These are phyloP conservation scores for Mallotus nudiflorus DNA, from an alignment of 345 rosid species.

Conservation along the genomic window DNA sequence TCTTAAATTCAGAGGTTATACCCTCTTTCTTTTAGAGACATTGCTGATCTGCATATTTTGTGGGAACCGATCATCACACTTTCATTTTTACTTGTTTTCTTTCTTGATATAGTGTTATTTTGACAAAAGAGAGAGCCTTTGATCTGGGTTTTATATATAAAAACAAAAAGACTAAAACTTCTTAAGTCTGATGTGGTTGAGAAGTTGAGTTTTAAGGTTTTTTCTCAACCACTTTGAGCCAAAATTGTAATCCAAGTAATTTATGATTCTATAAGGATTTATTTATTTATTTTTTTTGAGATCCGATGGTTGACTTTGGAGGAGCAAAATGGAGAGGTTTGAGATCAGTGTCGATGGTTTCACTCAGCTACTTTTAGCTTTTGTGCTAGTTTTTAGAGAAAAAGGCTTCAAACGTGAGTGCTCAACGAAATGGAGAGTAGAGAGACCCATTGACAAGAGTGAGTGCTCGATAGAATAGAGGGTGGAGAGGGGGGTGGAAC, in stretches of 20 bases:
- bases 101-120: background rate
- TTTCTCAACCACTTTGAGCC: background rate
- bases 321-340: constrained; percentile 42
- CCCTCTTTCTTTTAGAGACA: background rate
- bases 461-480: no score
- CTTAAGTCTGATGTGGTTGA: background rate
- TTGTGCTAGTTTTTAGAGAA: constrained; percentile 54
- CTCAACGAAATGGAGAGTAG: no score
- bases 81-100: background rate
- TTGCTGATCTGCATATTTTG: background rate
- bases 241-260: background rate
- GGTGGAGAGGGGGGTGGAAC: no score
- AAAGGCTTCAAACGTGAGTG: constrained; percentile 41
- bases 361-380: constrained; percentile 39
- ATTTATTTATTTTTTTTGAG: no score
- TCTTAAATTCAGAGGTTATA: constrained; percentile 46
- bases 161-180: background rate
- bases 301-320: constrained; percentile 46
- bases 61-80: background rate
- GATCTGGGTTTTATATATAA: background rate
- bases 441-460: no score
- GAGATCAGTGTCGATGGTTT: constrained; percentile 36
- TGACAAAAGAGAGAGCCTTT: background rate
- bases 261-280: no score
- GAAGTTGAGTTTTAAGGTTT: background rate